phyloP scores from a whole-genome alignment of 2,329 filamentous ascomycete species.

The Neofusicoccum sp. region DNA sequence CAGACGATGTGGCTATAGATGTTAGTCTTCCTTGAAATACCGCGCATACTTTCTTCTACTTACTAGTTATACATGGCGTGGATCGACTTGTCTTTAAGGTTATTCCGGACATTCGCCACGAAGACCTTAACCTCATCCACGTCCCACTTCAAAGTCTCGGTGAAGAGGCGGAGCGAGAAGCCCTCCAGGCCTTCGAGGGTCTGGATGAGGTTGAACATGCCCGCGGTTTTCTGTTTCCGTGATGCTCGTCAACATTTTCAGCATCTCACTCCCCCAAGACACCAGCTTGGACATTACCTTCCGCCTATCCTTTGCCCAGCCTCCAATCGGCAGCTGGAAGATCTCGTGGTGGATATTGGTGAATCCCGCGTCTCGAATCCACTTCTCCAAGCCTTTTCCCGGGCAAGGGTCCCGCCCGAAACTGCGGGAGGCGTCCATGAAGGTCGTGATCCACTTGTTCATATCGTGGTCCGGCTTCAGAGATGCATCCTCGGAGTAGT shows the following conservation, averaged over 20 bases:
- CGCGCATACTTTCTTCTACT: no score
- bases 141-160: slow-evolving; percentile 26
- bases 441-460: slow-evolving; percentile 5
- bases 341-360: slow-evolving; percentile 37
- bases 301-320: slow-evolving; percentile 28
- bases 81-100: slow-evolving; percentile 27
- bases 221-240: slow-evolving; percentile 29
- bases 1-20: no score
- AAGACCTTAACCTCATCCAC: slow-evolving; percentile 30
- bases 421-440: neutral
- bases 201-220: slow-evolving; percentile 31
- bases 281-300: neutral
- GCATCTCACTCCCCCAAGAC: neutral
- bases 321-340: slow-evolving; percentile 31
- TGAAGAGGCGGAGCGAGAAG: slow-evolving; percentile 27
- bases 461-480: neutral
- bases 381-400: slow-evolving; percentile 31
- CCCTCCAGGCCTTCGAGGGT: slow-evolving; percentile 32
- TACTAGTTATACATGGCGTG: slow-evolving; percentile 3
- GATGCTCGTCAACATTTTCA: no score
- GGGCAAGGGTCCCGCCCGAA: neutral
- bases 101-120: slow-evolving; percentile 28
- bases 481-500: neutral
- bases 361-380: slow-evolving; percentile 36
- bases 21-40: no score